phyloP scores from a whole-genome alignment of 768 basidiomycete genomes.

The Calvatia gigantea region DNA sequence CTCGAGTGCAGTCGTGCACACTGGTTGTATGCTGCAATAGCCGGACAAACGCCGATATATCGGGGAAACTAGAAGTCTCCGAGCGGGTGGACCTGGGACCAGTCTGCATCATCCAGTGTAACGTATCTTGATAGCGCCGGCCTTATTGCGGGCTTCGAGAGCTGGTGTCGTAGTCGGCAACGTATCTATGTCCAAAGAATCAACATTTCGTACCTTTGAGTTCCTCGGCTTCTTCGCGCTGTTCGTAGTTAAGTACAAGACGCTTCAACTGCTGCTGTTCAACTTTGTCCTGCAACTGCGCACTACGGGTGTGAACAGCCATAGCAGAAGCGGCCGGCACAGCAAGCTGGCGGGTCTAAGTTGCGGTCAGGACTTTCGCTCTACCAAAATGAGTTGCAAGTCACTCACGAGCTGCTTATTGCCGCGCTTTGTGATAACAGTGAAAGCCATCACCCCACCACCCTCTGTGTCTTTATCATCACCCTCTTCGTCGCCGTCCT shows the following conservation, averaged over 20 bases:
- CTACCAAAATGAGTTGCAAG: not conserved
- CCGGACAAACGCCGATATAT: slow-evolving; percentile 1
- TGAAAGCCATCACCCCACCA: slow-evolving; percentile 79
- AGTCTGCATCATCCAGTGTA: slow-evolving; percentile 53
- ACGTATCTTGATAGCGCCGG: slow-evolving; percentile 72
- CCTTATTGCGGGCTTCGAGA: slow-evolving; percentile 64
- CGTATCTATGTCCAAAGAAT: not conserved
- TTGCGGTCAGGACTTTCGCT: not conserved
- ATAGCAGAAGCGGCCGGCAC: slow-evolving; percentile 86
- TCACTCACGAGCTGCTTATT: slow-evolving; percentile 81
- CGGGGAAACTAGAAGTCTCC: not conserved
- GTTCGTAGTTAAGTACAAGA: slow-evolving; percentile 90
- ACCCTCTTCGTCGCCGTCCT: slow-evolving; percentile 48
- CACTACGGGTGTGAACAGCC: slow-evolving; percentile 86
- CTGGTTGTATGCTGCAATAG: not conserved
- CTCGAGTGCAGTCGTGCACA: not conserved
- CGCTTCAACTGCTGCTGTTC: slow-evolving; percentile 97
- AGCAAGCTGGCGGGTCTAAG: slow-evolving; percentile 79
- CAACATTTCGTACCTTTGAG: slow-evolving; percentile 53
- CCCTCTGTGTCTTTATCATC: slow-evolving; percentile 28
- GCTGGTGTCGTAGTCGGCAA: slow-evolving; percentile 33
- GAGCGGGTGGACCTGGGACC: not conserved
- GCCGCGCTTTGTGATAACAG: slow-evolving; percentile 87
- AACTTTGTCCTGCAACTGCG: slow-evolving; percentile 90
- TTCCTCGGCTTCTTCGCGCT: slow-evolving; percentile 84